A percentile compares a stretch with the other conserved stretches of the same genome.
These are phyloP conservation scores for Triticum timopheevii DNA, from an alignment of 176 grass and related monocot genomes.

Conservation along the genomic window DNA sequence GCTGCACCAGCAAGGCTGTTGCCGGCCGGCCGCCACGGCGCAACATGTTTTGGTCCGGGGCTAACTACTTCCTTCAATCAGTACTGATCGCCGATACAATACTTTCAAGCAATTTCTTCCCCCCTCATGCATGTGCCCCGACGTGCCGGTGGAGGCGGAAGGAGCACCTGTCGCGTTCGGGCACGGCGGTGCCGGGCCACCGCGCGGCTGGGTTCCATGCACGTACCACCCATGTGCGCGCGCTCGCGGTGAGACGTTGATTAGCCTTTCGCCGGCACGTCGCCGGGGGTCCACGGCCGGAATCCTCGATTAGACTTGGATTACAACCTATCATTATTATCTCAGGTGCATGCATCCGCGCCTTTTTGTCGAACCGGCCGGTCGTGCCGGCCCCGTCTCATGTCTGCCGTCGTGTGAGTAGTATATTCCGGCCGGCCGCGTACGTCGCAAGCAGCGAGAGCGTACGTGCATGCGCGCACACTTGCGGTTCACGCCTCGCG, in stretches of 20 bases:
- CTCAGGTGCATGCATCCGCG: background rate
- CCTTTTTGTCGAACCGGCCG: background rate
- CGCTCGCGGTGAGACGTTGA: background rate
- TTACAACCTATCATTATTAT: background rate
- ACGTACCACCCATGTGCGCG: background rate
- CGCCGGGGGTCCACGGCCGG: background rate
- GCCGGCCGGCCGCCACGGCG: background rate
- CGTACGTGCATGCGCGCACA: background rate
- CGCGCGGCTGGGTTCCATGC: background rate
- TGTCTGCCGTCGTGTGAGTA: background rate
- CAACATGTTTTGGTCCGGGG: background rate
- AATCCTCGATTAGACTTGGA: conserved; percentile 16
- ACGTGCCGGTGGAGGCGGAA: background rate
- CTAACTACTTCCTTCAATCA: background rate
- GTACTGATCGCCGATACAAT: background rate
- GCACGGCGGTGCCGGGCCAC: background rate
- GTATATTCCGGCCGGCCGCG: background rate
- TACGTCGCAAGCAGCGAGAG: background rate
- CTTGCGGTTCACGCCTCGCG: background rate
- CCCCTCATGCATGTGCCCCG: background rate
- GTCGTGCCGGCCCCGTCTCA: background rate
- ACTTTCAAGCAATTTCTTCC: background rate
- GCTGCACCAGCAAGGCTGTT: background rate
- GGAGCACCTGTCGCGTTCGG: background rate
- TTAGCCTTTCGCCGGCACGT: background rate